Evolutionary conservation across 2,329 filamentous ascomycete species (phyloP).

Genomic region (Cladosporium phlei): DNA sequence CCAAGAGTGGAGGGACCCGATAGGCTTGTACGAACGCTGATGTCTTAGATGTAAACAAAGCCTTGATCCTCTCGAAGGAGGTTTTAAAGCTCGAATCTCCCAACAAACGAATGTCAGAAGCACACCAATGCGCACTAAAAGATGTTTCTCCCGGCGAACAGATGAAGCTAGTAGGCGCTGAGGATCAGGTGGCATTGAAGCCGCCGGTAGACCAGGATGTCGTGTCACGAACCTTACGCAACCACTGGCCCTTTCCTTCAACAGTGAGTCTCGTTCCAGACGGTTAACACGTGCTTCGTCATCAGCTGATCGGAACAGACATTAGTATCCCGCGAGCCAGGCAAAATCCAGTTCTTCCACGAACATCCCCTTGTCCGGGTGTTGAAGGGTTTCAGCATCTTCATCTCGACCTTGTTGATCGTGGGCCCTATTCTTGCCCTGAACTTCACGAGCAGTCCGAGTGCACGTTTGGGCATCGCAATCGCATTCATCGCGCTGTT

Average conservation of each 20-base stretch:
- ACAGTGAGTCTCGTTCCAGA: conserved; percentile 2
- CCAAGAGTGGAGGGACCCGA: too few relatives aligned
- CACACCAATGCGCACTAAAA: neutral
- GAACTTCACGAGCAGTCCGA: conserved; percentile 10
- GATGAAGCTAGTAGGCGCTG: conserved; percentile 2
- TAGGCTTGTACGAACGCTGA: too few relatives aligned
- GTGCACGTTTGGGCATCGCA: conserved; percentile 11
- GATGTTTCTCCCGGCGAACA: neutral
- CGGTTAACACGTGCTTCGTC: neutral
- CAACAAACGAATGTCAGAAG: neutral
- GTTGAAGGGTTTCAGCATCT: conserved; percentile 8
- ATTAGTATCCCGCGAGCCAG: neutral
- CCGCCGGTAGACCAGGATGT: conserved; percentile 11
- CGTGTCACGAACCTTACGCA: conserved; percentile 1
- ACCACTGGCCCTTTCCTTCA: conserved; percentile 13
- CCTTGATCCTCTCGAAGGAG: conserved; percentile 2
- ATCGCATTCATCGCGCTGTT: conserved; percentile 15
- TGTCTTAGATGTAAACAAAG: neutral
- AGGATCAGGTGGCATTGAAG: conserved; percentile 12
- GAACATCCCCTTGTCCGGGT: conserved; percentile 4
- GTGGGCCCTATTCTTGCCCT: conserved; percentile 14
- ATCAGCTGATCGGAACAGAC: neutral
- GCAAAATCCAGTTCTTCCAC: neutral
- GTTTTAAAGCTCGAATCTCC: conserved; percentile 4
- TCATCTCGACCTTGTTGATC: conserved; percentile 12